Evolutionary conservation across 2,329 filamentous ascomycete species (phyloP).

Genomic region (Paecilomyces sp.): DNA sequence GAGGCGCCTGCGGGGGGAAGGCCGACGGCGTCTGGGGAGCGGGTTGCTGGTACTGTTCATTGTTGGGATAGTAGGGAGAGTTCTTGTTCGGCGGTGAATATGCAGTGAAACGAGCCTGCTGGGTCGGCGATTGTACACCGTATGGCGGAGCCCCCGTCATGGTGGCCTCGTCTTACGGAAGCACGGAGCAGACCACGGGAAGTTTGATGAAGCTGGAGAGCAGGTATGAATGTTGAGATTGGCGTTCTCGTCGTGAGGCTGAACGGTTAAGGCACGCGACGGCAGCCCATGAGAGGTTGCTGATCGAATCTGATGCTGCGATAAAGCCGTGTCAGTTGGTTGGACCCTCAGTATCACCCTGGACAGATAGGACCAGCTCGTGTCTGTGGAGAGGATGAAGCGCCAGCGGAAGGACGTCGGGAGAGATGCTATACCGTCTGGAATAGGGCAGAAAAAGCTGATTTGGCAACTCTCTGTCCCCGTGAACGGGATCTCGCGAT

Average conservation of each 20-base stretch:
- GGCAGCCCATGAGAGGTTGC: neutral
- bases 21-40: conserved; percentile 38
- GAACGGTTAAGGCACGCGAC: neutral
- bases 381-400: neutral
- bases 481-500: neutral
- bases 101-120: conserved; percentile 33
- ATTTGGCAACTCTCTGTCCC: conserved; percentile 10
- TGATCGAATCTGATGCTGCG: neutral
- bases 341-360: neutral
- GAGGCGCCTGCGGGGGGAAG: conserved; percentile 25
- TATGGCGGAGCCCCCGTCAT: conserved; percentile 40
- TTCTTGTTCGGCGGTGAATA: conserved; percentile 38
- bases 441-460: neutral
- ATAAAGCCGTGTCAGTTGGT: neutral
- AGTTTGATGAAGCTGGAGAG: neutral
- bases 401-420: neutral
- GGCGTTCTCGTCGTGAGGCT: neutral
- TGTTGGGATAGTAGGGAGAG: conserved; percentile 34
- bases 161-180: conserved; percentile 22
- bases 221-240: neutral
- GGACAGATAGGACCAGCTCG: neutral
- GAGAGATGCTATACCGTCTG: neutral
- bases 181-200: neutral
- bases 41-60: conserved; percentile 35
- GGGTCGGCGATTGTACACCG: conserved; percentile 38